Base-by-base conservation (phyloP, 768 basidiomycete species). In the Agrocybe pediades region DNA sequence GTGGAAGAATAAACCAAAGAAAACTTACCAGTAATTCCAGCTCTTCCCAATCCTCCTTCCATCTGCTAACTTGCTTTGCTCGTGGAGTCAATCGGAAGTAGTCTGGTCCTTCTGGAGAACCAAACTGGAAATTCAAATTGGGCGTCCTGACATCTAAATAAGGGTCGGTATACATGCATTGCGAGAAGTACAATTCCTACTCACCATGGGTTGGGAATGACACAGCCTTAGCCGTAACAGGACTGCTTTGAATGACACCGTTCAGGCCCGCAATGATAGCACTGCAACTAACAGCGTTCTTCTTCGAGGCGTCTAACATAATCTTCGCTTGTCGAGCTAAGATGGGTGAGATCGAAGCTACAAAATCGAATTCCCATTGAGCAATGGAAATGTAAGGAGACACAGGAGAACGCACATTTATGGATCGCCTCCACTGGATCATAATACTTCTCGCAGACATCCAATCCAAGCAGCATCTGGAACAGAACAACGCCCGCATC, bases 41-140 rank as follows among this genome's bases (percentile, higher is more conserved):
- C 65, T 96, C 94, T 63, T 95, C 92, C 86, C 92, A 98, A 61
- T 98, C 95, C 49, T 92, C 88, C 62, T 91, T 90, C 85, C 93
- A 98, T 54, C 95, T 74, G 62, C 92, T 95, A 2, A 79, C 68
- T 15, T 85, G 83, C 25, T 81, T 76, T 23, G 78, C 66, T 21
- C 69, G 68, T 11, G 64, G 59, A 3, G 79, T 75, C 56, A 69
- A 62, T 43, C 72, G 70, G 66, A 86, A 85, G 64, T 86, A 88
- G 39, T 86, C 87, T 7, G 76, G 55, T 1, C 42, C 74, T 46
- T 90, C 87, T 0, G 90, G 89, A 0, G 88, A 88, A 5, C 80
- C 77, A 44, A 71, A 66, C 53, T 66, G 67, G 44, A 70, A 50
- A 53, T 79, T 75, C n/a, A 80, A 66, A 0, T 36, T 36, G 13